Conservation (phyloP, 371 early-diverging fungal genomes). For the Mucor mucedo region DNA sequence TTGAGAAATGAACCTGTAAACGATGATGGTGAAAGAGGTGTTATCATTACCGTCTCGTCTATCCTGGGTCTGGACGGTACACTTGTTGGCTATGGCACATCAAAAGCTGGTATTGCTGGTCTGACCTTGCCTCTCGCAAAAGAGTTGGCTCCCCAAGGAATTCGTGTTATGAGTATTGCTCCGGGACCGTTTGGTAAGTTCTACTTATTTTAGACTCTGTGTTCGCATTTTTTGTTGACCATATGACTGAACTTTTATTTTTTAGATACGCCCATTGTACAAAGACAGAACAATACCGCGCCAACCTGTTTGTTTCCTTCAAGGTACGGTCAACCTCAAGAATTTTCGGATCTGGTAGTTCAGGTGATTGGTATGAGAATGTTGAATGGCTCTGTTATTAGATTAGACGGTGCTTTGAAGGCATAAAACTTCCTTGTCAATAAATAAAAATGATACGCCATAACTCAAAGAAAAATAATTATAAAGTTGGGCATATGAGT, state of each 20-base stretch:
- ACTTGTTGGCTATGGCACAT: slow-evolving; percentile 57
- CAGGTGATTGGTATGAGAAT: slow-evolving; percentile 57
- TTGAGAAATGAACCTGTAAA: slow-evolving; percentile 43
- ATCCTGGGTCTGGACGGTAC: slow-evolving; percentile 60
- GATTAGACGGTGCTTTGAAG: slow-evolving; percentile 63
- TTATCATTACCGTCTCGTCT: slow-evolving; percentile 63
- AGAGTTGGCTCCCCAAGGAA: slow-evolving; percentile 57
- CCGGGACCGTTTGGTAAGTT: slow-evolving; percentile 62
- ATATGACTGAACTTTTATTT: background rate
- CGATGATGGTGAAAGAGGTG: slow-evolving; percentile 59
- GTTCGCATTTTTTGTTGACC: too few relatives aligned
- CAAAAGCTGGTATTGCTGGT: slow-evolving; percentile 64
- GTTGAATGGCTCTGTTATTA: slow-evolving; percentile 65
- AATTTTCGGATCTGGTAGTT: slow-evolving; percentile 59
- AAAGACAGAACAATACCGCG: background rate
- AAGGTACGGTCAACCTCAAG: slow-evolving; percentile 52
- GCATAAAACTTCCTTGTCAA: background rate
- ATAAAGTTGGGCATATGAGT: too few relatives aligned
- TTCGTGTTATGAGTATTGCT: slow-evolving; percentile 64
- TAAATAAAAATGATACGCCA: too few relatives aligned
- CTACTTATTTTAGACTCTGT: too few relatives aligned
- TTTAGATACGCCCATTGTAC: slow-evolving; percentile 45
- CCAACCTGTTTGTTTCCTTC: slow-evolving; percentile 46
- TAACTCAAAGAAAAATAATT: too few relatives aligned
- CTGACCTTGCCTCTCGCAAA: slow-evolving; percentile 66